Evolutionary conservation across 371 early-diverging fungal genomes (phyloP).

Genomic region (Circinella umbellata): DNA sequence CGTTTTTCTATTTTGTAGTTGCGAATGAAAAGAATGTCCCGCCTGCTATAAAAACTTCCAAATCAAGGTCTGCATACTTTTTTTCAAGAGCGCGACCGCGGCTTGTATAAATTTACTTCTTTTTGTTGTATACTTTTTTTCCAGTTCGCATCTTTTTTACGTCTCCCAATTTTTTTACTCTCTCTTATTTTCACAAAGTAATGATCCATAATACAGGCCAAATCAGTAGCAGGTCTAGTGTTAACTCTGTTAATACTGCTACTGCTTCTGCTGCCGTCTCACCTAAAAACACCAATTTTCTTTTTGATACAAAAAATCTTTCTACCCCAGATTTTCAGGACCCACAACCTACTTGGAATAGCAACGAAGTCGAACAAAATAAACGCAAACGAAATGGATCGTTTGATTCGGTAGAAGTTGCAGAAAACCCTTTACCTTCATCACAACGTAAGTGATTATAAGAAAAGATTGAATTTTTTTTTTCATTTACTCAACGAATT

Average conservation of each 20-base stretch:
- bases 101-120: too few species aligned
- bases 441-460: neutral
- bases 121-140: neutral
- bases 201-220: conserved; percentile 4
- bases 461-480: neutral
- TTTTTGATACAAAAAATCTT: neutral
- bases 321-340: neutral
- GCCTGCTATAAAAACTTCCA: neutral
- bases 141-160: neutral
- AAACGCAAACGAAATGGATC: conserved; percentile 7
- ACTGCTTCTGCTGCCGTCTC: neutral
- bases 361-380: neutral
- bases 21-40: neutral
- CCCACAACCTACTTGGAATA: neutral
- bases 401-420: neutral
- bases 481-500: neutral
- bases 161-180: neutral
- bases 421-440: neutral
- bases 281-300: neutral
- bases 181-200: neutral
- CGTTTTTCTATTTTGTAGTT: too few species aligned
- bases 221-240: neutral
- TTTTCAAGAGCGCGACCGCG: too few species aligned
- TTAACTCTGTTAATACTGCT: neutral
- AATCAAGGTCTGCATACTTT: too few species aligned